A percentile compares a stretch with the other conserved stretches of the same genome.
phyloP scores from a whole-genome alignment of 345 rosid genomes.

The Eucalyptus polybractea region DNA sequence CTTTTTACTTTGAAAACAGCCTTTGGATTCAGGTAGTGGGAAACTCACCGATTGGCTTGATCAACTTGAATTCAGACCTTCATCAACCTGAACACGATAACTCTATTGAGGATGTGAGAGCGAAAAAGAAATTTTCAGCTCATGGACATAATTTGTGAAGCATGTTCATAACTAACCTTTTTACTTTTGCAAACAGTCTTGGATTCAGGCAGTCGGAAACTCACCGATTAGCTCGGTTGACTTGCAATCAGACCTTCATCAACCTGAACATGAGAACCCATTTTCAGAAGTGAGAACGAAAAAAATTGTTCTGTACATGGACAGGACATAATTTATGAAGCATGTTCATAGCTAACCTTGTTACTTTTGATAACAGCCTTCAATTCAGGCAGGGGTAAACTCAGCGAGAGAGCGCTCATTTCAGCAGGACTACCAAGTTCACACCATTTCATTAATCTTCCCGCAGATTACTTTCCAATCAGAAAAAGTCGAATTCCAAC shows the following conservation, averaged over 20 bases:
- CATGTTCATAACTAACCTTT: not conserved
- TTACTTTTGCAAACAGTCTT: not conserved
- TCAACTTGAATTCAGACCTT: not conserved
- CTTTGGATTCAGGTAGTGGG: not conserved
- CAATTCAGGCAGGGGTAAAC: not conserved
- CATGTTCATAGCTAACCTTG: not conserved
- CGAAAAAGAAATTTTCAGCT: not conserved
- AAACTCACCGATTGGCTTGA: not conserved
- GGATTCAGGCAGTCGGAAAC: not conserved
- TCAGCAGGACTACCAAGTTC: not conserved
- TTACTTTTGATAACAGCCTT: not conserved
- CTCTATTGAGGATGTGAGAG: not conserved
- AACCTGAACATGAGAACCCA: not conserved
- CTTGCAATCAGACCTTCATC: not conserved
- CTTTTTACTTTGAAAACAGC: not conserved
- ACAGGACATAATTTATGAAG: not conserved
- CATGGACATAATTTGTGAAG: not conserved
- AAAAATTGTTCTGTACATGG: not conserved
- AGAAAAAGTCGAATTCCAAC: not conserved
- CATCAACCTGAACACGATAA: not conserved
- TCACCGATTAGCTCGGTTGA: not conserved
- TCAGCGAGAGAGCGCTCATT: not conserved
- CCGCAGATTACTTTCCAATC: not conserved
- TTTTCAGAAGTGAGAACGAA: not conserved
- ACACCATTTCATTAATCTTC: not conserved